These are phyloP conservation scores for Boletales sp. DNA, from an alignment of 768 basidiomycete species.

Conservation along the genomic window DNA sequence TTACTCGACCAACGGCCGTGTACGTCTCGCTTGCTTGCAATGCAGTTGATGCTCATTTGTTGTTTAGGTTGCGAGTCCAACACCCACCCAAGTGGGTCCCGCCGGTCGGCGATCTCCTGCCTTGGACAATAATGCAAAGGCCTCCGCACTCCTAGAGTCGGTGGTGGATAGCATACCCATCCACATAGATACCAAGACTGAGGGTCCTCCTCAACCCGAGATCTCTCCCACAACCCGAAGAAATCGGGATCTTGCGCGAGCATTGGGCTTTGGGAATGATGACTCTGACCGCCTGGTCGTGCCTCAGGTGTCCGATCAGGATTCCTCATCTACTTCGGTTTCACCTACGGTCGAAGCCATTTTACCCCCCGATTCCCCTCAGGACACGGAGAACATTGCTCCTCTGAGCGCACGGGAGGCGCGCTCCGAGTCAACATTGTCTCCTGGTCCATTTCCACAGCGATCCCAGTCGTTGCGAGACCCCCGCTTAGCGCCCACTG, in stretches of 20 bases:
- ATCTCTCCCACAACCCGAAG: conserved; percentile 54
- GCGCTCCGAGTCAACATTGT: conserved; percentile 5
- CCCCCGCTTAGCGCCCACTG: conserved; percentile 37
- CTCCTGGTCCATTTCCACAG: conserved; percentile 20
- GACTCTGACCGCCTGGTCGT: conserved; percentile 27
- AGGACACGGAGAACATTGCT: conserved; percentile 11
- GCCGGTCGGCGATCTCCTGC: conserved; percentile 30
- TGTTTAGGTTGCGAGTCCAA: conserved; percentile 56
- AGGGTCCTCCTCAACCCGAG: conserved; percentile 28
- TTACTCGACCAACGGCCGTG: conserved; percentile 57
- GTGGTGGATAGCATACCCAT: conserved; percentile 52
- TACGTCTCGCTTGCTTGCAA: conserved; percentile 20
- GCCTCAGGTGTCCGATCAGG: conserved; percentile 20
- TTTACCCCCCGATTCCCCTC: conserved; percentile 20
- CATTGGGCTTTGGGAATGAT: conserved; percentile 58
- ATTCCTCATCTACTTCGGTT: conserved; percentile 27
- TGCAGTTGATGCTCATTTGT: conserved; percentile 5
- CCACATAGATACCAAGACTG: conserved; percentile 26
- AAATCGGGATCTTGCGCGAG: conserved; percentile 73
- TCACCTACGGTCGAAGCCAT: conserved; percentile 36
- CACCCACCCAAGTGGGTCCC: conserved; percentile 33
- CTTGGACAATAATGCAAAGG: conserved; percentile 54
- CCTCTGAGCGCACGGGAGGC: conserved; percentile 3
- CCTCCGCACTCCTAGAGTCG: conserved; percentile 65
- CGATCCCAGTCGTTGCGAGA: conserved; percentile 37